Percentiles rank a stretch among this genome's conserved stretches.
These are phyloP conservation scores for Phytophthora citrophthora DNA, from an alignment of 352 stramenopile species.

Conservation along the genomic window DNA sequence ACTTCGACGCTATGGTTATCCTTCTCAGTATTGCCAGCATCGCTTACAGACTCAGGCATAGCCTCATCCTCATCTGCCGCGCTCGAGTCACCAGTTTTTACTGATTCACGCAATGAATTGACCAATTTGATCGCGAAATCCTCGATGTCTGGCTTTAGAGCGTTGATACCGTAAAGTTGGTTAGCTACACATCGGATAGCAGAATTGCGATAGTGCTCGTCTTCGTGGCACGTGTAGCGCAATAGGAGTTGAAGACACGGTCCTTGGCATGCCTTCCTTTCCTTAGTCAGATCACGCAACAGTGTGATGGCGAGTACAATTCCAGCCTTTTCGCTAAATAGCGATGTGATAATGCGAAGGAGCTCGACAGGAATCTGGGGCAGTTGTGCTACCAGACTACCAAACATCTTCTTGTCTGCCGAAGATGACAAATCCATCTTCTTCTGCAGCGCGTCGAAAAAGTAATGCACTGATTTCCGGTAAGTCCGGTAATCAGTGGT, in stretches of 20 bases:
- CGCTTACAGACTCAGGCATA: slow-evolving; percentile 25
- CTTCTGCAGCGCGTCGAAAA: slow-evolving; percentile 48
- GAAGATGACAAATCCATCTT: slow-evolving; percentile 65
- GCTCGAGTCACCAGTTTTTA: slow-evolving; percentile 9
- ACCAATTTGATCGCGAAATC: slow-evolving; percentile 66
- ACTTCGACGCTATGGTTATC: slow-evolving; percentile 7
- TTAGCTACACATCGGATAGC: slow-evolving; percentile 82
- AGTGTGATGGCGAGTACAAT: slow-evolving; percentile 77
- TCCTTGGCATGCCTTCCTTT: slow-evolving; percentile 59
- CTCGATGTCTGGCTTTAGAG: slow-evolving; percentile 67
- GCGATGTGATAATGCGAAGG: slow-evolving; percentile 48
- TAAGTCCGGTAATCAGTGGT: slow-evolving; percentile 46
- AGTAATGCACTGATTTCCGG: slow-evolving; percentile 51
- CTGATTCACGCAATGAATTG: slow-evolving; percentile 47
- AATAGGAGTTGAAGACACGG: slow-evolving; percentile 69
- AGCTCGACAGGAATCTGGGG: slow-evolving; percentile 67
- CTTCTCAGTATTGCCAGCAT: slow-evolving; percentile 12
- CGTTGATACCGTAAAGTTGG: slow-evolving; percentile 67
- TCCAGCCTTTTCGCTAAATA: slow-evolving; percentile 65
- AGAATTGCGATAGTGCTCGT: slow-evolving; percentile 73
- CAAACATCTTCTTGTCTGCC: slow-evolving; percentile 77
- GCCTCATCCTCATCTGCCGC: slow-evolving; percentile 32
- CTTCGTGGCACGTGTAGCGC: slow-evolving; percentile 69
- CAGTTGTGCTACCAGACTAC: slow-evolving; percentile 55
- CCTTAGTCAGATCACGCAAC: slow-evolving; percentile 71